Conservation (phyloP, 2,329 filamentous ascomycete species). For the Ophiostoma populinum region DNA sequence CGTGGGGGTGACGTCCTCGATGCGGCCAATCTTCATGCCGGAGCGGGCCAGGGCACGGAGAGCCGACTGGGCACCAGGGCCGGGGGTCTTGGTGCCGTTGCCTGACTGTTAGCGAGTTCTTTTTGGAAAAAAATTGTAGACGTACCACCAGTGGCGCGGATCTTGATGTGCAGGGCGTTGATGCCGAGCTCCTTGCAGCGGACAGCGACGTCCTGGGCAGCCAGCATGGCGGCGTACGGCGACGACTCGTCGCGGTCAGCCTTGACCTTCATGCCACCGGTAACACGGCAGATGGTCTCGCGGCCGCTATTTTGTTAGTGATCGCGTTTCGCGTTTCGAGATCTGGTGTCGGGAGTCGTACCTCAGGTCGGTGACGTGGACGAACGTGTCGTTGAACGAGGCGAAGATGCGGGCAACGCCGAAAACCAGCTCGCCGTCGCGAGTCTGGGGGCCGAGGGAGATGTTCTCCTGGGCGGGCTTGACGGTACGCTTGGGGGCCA, state of each 20-base stretch:
- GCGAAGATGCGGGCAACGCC: conserved; percentile 97
- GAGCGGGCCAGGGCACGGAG: conserved; percentile 97
- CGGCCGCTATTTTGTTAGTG: conserved; percentile 54
- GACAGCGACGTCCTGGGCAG: conserved; percentile 90
- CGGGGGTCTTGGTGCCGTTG: conserved; percentile 99
- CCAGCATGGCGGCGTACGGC: conserved; percentile 99
- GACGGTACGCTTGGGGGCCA: conserved; percentile 87
- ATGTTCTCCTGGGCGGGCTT: conserved; percentile 90
- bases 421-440: conserved; percentile 96
- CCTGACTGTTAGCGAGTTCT: conserved; percentile 26
- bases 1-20: conserved; percentile 98
- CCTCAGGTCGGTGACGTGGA: conserved; percentile 99
- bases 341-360: conserved; percentile 26
- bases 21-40: conserved; percentile 99
- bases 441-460: conserved; percentile 89
- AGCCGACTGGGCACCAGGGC: conserved; percentile 95
- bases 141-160: conserved; percentile 93
- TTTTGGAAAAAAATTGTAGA: background rate
- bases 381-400: conserved; percentile 85
- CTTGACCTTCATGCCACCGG: conserved; percentile 99
- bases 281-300: conserved; percentile 99
- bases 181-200: conserved; percentile 59
- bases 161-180: conserved; percentile 99
- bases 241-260: conserved; percentile 99
- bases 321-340: background rate